A percentile compares a stretch with the other conserved stretches of the same genome.
These are phyloP conservation scores for Comarum palustre DNA, from an alignment of 306 rosid genomes.

Conservation along the genomic window DNA sequence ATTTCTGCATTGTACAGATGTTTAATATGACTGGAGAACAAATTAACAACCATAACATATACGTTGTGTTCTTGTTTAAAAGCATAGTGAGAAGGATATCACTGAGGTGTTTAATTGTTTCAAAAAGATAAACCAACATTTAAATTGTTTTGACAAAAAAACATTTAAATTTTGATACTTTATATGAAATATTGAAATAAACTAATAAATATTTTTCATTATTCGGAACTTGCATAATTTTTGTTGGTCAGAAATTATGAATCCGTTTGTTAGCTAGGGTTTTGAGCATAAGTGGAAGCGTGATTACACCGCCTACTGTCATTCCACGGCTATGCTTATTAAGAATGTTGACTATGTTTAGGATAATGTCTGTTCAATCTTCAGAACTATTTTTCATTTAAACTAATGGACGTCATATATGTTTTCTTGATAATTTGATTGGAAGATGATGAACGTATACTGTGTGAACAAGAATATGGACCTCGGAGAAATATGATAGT, in stretches of 20 bases:
- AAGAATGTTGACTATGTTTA: too few species aligned
- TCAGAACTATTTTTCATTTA: too few species aligned
- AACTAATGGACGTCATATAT: too few species aligned
- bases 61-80: not conserved
- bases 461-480: too few species aligned
- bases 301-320: too few species aligned
- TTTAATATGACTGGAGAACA: not conserved
- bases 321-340: not conserved
- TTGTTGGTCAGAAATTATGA: too few species aligned
- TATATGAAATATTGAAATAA: not conserved
- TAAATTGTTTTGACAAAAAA: too few species aligned
- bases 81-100: not conserved
- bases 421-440: too few species aligned
- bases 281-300: not conserved
- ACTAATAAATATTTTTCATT: not conserved
- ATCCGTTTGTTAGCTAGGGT: not conserved
- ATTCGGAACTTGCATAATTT: not conserved
- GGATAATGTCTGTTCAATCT: too few species aligned
- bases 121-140: not conserved
- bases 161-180: too few species aligned
- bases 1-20: not conserved
- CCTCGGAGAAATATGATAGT: too few species aligned
- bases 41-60: not conserved
- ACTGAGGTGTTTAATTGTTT: not conserved
- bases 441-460: too few species aligned